phyloP scores from a whole-genome alignment of 768 basidiomycete genomes.

The Boletus pseudo-olivaceus region DNA sequence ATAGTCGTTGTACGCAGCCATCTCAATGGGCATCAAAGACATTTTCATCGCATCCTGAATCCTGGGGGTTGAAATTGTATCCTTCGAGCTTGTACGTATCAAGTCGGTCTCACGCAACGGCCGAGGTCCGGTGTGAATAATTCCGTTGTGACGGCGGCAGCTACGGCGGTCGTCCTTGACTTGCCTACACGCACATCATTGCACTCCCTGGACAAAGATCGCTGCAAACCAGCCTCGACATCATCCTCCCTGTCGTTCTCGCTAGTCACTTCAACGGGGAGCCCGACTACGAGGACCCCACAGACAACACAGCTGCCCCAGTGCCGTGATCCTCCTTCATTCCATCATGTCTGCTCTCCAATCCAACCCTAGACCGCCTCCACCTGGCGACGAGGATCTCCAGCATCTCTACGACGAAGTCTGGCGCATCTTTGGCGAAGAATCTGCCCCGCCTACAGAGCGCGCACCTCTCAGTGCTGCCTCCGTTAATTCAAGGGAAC shows the following conservation, averaged over 20 bases:
- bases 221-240: not conserved
- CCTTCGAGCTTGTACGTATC: not conserved
- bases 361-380: slow-evolving; percentile 33
- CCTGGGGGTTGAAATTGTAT: not conserved
- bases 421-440: slow-evolving; percentile 62
- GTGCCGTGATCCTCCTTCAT: slow-evolving; percentile 8
- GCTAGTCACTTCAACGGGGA: not conserved
- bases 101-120: not conserved
- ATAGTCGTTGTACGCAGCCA: not conserved
- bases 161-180: not conserved
- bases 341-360: slow-evolving; percentile 37
- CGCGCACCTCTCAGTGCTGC: slow-evolving; percentile 18
- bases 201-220: not conserved
- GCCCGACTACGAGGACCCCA: not conserved
- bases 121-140: slow-evolving; percentile 6
- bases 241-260: not conserved
- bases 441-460: slow-evolving; percentile 33
- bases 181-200: not conserved
- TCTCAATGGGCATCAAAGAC: too few species aligned
- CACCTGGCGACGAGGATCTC: slow-evolving; percentile 66
- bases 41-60: not conserved
- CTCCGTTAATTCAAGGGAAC: slow-evolving; percentile 20
- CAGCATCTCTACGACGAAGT: slow-evolving; percentile 75
- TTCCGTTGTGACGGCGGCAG: not conserved
- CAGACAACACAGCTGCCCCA: not conserved